Base-by-base conservation (phyloP, 208 protist species). In the Trypanosoma grayi region DNA sequence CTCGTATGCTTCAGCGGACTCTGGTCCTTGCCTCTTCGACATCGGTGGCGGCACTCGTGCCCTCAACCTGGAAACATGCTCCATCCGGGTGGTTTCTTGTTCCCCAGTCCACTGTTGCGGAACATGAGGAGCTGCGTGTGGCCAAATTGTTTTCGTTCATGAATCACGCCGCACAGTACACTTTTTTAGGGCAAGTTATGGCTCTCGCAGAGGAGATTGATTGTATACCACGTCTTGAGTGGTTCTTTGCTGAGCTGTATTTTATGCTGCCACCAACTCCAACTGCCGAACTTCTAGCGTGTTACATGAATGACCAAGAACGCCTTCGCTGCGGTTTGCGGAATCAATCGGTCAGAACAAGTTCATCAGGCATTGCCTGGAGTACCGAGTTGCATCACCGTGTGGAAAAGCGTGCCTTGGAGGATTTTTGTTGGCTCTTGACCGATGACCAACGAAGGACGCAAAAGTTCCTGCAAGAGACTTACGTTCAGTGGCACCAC, bases 271-370 rank as follows among this genome's bases (percentile, higher is more conserved):
- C 88, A 13, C 77, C 85, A 24, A 88, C 82, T 5, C 66, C 66
- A 13, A 59, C 73, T 39, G 88, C 80, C 5, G 88, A 90, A 66
- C 48, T 77, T 18, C 62, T 94, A 33, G 88, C 88, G 25, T 83
- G 75, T 72, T 94, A 81, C 67, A 90, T 92, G 80, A 94, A 94
- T 50, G 84, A 92, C 50, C 78, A 87, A 54, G 88, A 94, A 67
- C 76, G 75, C 22, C 68, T 88, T 55, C 82, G 77, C 4, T 90
- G 85, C 61, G 81, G 81, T 1, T 55, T 92, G 63, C 83, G 88
- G 37, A 92, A 94, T 70, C 75, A 85, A 63, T 80, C 76, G 14
- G 59, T 60, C 34, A 77, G 83, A 47, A 88, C 79, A 31, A 87
- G 78, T 75, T 46, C 66, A 27, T 87, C 82, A 0, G 67, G 69